Evolutionary conservation across 345 rosid species (phyloP).

Genomic region (Salix viminalis): DNA sequence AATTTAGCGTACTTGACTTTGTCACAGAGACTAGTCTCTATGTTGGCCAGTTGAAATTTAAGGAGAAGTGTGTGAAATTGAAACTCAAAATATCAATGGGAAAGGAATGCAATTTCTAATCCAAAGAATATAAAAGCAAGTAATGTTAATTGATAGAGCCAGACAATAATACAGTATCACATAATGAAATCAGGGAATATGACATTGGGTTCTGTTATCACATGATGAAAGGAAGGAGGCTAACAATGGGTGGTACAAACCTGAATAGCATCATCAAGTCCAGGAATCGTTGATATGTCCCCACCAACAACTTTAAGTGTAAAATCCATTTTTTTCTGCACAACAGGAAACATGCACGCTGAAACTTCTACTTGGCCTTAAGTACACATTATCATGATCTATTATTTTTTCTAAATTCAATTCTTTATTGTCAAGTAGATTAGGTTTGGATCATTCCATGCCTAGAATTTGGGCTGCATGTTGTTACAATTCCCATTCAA

Average conservation of each 20-base stretch:
- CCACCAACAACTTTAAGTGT: conserved; percentile 90
- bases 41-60: not conserved
- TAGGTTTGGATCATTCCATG: not conserved
- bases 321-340: conserved; percentile 94
- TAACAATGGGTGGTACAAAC: conserved; percentile 38
- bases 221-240: not conserved
- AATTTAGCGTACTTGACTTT: not conserved
- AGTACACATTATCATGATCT: no score
- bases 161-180: not conserved
- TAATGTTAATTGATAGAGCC: not conserved
- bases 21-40: not conserved
- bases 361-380: not conserved
- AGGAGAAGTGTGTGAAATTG: not conserved
- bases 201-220: not conserved
- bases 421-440: not conserved
- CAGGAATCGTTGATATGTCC: conserved; percentile 87
- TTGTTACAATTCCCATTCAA: not conserved
- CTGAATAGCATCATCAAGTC: conserved; percentile 82
- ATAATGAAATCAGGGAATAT: not conserved
- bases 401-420: not conserved
- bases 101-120: not conserved
- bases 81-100: not conserved
- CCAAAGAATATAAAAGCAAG: not conserved
- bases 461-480: not conserved
- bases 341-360: conserved; percentile 16